A percentile compares a stretch with the other conserved stretches of the same genome.
phyloP scores from a whole-genome alignment of 2,329 filamentous ascomycete species.

The Fusarium burgessii region DNA sequence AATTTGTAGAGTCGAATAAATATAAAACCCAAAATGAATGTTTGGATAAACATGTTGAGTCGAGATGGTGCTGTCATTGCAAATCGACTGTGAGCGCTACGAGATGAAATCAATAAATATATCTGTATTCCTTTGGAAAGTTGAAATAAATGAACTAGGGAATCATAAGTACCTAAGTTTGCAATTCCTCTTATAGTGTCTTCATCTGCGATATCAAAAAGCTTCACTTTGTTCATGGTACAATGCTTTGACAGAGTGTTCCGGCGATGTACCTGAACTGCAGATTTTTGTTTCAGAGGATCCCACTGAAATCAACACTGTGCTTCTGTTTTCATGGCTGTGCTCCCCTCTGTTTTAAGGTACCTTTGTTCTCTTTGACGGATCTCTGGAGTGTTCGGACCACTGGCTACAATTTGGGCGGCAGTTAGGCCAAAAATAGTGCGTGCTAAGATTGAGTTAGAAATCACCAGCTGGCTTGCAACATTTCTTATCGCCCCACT shows the following conservation, averaged over 20 bases:
- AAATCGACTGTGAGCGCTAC: background rate
- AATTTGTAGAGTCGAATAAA: background rate
- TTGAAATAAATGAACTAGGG: rapidly evolving
- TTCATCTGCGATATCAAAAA: background rate
- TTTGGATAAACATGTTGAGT: background rate
- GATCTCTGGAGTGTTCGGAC: too few relatives aligned
- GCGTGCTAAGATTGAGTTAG: background rate
- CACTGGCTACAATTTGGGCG: too few relatives aligned
- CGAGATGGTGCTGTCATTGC: background rate
- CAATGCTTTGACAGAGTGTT: background rate
- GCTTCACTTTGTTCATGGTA: background rate
- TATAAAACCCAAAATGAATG: background rate
- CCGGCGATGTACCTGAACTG: background rate
- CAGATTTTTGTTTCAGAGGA: rapidly evolving
- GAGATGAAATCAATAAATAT: background rate
- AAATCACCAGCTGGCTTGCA: rapidly evolving
- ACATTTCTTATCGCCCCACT: background rate
- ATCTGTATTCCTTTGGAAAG: too few relatives aligned
- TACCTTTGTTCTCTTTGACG: background rate
- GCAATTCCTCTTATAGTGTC: background rate
- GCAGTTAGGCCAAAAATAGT: background rate
- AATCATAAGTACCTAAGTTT: background rate
- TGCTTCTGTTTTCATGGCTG: background rate
- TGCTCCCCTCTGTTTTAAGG: background rate
- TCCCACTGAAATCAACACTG: background rate